Evolutionary conservation across 129 eudicot genomes (phyloP).

Genomic region (Daucus carota): DNA sequence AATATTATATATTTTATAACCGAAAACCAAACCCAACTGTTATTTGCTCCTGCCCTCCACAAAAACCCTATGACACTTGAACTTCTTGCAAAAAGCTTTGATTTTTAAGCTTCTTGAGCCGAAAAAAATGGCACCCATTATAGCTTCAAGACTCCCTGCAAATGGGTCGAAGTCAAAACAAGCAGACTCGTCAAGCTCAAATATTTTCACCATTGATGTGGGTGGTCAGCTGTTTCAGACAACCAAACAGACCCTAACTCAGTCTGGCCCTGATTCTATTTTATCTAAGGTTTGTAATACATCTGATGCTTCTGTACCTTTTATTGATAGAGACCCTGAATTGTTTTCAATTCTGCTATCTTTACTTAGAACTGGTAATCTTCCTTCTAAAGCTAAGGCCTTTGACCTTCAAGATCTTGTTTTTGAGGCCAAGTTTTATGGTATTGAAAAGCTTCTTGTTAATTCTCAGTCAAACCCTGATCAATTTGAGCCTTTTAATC

Average conservation of each 20-base stretch:
- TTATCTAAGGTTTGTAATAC: conserved; percentile 19
- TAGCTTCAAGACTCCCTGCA: not conserved
- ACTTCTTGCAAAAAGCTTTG: not conserved
- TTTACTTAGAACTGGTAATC: conserved; percentile 61
- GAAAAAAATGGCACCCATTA: conserved; percentile 1
- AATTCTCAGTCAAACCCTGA: conserved; percentile 69
- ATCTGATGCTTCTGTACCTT: conserved; percentile 19
- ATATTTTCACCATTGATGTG: conserved; percentile 49
- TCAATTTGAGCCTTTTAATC: conserved; percentile 70
- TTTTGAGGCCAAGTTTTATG: conserved; percentile 69
- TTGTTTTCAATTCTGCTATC: conserved; percentile 50
- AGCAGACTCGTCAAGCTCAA: conserved; percentile 12
- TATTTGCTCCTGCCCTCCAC: not conserved
- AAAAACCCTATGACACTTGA: not conserved
- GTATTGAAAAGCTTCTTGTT: conserved; percentile 51
- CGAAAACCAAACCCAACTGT: not conserved
- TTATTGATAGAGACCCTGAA: conserved; percentile 63
- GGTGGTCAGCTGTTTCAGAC: conserved; percentile 76
- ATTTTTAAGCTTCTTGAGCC: conserved; percentile 3
- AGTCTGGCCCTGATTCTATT: conserved; percentile 55
- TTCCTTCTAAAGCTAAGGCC: conserved; percentile 69
- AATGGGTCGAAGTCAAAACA: not conserved
- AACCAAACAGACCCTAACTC: conserved; percentile 56
- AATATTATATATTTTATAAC: not conserved
- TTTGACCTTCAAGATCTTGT: conserved; percentile 73